Evolutionary conservation across 1,139 yeast genomes (phyloP).

Genomic region (Barnettozyma hawaiiensis): DNA sequence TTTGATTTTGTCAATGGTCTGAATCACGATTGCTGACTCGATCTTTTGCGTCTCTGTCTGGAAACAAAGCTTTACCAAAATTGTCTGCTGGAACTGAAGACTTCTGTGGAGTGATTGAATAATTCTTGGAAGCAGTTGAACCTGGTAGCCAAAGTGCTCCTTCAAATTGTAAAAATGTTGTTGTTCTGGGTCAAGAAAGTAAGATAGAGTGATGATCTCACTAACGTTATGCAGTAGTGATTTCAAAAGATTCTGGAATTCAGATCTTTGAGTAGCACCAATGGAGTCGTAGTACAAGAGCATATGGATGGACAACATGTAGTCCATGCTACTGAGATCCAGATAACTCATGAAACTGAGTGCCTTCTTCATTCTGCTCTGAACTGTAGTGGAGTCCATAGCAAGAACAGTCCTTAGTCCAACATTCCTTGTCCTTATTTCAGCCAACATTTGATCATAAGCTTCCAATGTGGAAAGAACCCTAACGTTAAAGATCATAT

Average conservation of each 20-base stretch:
- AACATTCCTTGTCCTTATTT: not conserved
- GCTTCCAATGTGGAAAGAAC: not conserved
- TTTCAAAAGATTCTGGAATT: not conserved
- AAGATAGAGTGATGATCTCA: constrained; percentile 4
- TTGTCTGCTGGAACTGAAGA: constrained; percentile 6
- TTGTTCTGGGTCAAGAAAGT: constrained; percentile 9
- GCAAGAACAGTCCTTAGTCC: constrained; percentile 1
- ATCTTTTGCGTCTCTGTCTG: not conserved
- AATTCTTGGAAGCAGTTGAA: constrained; percentile 9
- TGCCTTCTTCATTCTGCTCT: constrained; percentile 3
- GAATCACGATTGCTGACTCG: not conserved
- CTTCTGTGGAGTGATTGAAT: constrained; percentile 7
- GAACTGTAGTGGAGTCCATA: constrained; percentile 1
- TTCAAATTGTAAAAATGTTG: constrained; percentile 6
- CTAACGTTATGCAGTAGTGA: not conserved
- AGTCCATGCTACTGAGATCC: constrained; percentile 6
- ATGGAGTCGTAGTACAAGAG: constrained; percentile 3
- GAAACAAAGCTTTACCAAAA: constrained; percentile 2
- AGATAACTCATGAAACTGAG: constrained; percentile 5
- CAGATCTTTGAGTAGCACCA: not conserved
- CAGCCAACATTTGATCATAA: not conserved
- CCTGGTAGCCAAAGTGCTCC: constrained; percentile 8
- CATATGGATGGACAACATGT: constrained; percentile 7
- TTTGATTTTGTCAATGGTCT: constrained; percentile 1
- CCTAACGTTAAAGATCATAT: constrained; percentile 9